phyloP scores from a whole-genome alignment of 169 alveolate species.

The Cryptosporidium sp. region DNA sequence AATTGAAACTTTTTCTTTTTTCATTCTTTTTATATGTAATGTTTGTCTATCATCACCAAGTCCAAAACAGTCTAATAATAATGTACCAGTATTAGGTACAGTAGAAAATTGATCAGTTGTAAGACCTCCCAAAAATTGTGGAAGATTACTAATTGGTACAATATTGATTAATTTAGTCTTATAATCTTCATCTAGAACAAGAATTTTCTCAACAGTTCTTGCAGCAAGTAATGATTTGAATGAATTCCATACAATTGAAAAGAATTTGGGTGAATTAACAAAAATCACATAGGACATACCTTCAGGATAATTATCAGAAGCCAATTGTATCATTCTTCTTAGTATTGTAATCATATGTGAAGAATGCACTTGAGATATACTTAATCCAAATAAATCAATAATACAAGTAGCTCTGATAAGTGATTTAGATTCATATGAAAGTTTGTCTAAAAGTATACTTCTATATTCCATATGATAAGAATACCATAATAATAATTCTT shows the following conservation, averaged over 20 bases:
- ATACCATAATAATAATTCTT: slow-evolving; percentile 65
- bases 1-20: slow-evolving; percentile 50
- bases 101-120: slow-evolving; percentile 65
- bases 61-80: slow-evolving; percentile 65
- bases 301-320: slow-evolving; percentile 75
- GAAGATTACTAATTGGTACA: slow-evolving; percentile 26
- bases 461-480: slow-evolving; percentile 73
- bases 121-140: slow-evolving; percentile 68
- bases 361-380: slow-evolving; percentile 71
- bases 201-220: slow-evolving; percentile 73
- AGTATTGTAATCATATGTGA: slow-evolving; percentile 66
- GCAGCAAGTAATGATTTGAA: slow-evolving; percentile 69
- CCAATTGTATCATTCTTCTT: slow-evolving; percentile 67
- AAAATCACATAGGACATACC: slow-evolving; percentile 73
- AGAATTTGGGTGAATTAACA: slow-evolving; percentile 68
- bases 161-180: slow-evolving; percentile 28
- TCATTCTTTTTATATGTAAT: slow-evolving; percentile 71
- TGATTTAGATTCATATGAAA: slow-evolving; percentile 50
- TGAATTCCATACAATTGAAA: slow-evolving; percentile 75
- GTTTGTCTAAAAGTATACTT: slow-evolving; percentile 51
- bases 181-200: slow-evolving; percentile 70
- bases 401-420: slow-evolving; percentile 69
- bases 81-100: slow-evolving; percentile 72
- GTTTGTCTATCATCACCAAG: slow-evolving; percentile 76
- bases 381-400: slow-evolving; percentile 58